Evolutionary conservation across 2,329 filamentous ascomycete genomes (phyloP).

Genomic region (Aspergillus ochraceoroseus): DNA sequence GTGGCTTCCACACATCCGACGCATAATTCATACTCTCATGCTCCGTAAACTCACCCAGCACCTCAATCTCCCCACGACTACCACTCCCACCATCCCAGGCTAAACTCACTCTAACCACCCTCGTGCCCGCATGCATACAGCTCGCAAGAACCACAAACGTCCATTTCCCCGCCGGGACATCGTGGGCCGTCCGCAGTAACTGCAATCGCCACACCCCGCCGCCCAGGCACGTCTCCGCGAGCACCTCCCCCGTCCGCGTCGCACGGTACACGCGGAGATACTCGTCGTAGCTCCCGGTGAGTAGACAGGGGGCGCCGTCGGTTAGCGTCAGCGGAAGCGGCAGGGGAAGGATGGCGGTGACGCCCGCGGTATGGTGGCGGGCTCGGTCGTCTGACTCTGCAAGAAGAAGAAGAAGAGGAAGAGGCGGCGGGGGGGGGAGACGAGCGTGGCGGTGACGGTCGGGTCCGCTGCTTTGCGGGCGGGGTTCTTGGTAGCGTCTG

Average conservation of each 20-base stretch:
- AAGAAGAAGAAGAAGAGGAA: no score
- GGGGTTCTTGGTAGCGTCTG: conserved; percentile 22
- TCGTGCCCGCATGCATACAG: conserved; percentile 86
- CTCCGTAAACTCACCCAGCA: conserved; percentile 70
- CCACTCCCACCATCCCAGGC: conserved; percentile 25
- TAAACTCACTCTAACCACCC: conserved; percentile 55
- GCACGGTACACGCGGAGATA: conserved; percentile 59
- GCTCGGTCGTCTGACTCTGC: conserved; percentile 49
- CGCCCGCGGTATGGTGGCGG: conserved; percentile 70
- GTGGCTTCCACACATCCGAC: conserved; percentile 54
- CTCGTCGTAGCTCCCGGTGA: conserved; percentile 93
- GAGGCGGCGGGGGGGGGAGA: conserved; percentile 18
- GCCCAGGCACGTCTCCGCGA: conserved; percentile 62
- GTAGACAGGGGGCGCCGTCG: conserved; percentile 53
- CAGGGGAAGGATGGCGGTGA: conserved; percentile 79
- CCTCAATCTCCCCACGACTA: conserved; percentile 56
- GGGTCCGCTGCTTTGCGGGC: conserved; percentile 14
- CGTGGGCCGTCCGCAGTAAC: conserved; percentile 34
- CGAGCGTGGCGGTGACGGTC: conserved; percentile 6
- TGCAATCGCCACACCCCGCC: conserved; percentile 88
- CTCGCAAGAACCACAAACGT: conserved; percentile 65
- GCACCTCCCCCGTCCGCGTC: conserved; percentile 44
- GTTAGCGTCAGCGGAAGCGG: conserved; percentile 28
- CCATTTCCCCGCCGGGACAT: conserved; percentile 6
- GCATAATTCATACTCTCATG: conserved; percentile 96